phyloP scores from a whole-genome alignment of 306 rosid species.

The Sicyos baderoa region DNA sequence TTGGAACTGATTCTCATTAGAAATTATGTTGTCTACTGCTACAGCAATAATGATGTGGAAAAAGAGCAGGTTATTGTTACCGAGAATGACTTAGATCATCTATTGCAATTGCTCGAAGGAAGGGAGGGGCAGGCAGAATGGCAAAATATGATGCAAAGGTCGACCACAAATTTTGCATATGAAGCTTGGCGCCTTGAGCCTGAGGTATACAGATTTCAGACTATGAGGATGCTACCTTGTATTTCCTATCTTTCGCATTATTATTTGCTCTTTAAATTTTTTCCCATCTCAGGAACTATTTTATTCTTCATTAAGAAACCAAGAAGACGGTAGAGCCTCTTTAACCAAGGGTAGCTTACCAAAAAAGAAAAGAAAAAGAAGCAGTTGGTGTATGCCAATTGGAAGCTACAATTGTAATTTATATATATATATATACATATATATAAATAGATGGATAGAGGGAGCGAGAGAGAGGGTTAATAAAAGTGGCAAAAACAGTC shows the following conservation, averaged over 20 bases:
- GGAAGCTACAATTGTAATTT: neutral
- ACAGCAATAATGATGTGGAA: slow-evolving; percentile 32
- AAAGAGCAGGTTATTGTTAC: slow-evolving; percentile 49
- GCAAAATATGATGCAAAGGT: slow-evolving; percentile 80
- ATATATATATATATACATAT: no score
- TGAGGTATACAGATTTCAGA: slow-evolving; percentile 43
- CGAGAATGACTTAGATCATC: slow-evolving; percentile 68
- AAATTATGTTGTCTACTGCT: slow-evolving; percentile 25
- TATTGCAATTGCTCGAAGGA: slow-evolving; percentile 64
- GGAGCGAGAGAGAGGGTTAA: no score
- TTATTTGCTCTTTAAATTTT: neutral
- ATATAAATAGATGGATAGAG: no score
- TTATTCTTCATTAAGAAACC: neutral
- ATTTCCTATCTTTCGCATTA: neutral
- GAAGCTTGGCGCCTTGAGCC: slow-evolving; percentile 97
- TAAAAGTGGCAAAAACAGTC: no score
- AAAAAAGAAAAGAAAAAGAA: neutral
- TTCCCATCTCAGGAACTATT: neutral
- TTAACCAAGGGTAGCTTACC: neutral
- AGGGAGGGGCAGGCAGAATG: slow-evolving; percentile 70
- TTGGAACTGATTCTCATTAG: slow-evolving; percentile 10
- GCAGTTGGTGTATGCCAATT: neutral
- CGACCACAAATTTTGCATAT: slow-evolving; percentile 67
- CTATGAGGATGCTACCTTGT: slow-evolving; percentile 19
- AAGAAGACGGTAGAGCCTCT: neutral